These are phyloP conservation scores for Fagopyrum tataricum DNA, from an alignment of 148 eudicot genomes.

Conservation along the genomic window DNA sequence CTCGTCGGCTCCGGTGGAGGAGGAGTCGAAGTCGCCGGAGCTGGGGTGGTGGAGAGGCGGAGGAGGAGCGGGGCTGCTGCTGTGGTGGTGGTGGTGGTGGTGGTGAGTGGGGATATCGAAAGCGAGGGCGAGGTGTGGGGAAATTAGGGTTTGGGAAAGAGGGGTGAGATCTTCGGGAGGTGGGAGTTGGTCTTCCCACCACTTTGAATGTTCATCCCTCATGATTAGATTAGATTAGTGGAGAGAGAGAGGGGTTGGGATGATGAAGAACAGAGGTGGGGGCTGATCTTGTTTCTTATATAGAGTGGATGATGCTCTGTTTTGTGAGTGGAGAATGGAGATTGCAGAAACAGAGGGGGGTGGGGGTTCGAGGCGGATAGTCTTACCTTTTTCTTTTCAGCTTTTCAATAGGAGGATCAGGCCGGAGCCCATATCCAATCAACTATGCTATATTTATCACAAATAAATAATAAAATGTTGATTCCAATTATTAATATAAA, in stretches of 20 bases:
- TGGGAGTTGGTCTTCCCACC: constrained; percentile 93
- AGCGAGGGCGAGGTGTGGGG: constrained; percentile 80
- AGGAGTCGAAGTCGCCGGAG: constrained; percentile 25
- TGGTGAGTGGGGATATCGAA: constrained; percentile 49
- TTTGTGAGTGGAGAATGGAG: neutral
- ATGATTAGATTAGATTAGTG: constrained; percentile 19
- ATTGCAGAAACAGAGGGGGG: neutral
- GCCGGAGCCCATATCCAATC: too few species aligned
- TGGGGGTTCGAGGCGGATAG: constrained; percentile 13
- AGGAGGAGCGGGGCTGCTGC: constrained; percentile 1
- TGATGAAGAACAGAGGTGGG: too few species aligned
- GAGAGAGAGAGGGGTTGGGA: too few species aligned
- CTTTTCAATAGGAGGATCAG: neutral
- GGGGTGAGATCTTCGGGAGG: constrained; percentile 80
- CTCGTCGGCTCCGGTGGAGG: constrained; percentile 49
- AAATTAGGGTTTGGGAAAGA: constrained; percentile 73
- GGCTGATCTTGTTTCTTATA: too few species aligned
- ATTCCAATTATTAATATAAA: too few species aligned
- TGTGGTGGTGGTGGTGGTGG: constrained; percentile 17
- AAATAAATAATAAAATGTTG: too few species aligned
- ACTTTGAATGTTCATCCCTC: constrained; percentile 78
- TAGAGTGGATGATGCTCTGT: neutral
- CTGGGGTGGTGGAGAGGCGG: constrained; percentile 14
- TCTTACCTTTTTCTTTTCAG: neutral
- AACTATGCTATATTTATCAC: too few species aligned